These are phyloP conservation scores for Hamiltosporidium magnivora DNA, from an alignment of 371 early-diverging fungal species.

Conservation along the genomic window DNA sequence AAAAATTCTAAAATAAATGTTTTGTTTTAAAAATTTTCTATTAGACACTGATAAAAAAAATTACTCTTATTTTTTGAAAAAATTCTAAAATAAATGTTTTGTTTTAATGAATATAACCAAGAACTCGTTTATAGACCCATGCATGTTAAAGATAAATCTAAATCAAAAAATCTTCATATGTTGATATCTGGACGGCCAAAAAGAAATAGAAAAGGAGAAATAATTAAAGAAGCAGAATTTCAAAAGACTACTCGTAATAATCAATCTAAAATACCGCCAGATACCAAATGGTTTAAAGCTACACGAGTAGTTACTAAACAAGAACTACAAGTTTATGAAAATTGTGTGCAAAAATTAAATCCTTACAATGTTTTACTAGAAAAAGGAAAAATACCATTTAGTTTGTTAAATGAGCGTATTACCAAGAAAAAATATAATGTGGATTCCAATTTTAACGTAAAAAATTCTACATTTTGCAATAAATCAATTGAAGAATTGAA, in stretches of 20 bases:
- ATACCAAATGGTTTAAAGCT: conserved; percentile 89
- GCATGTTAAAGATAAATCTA: not conserved
- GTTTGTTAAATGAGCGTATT: conserved; percentile 65
- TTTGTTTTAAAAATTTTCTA: too few species aligned
- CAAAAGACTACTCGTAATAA: conserved; percentile 68
- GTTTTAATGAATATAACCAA: too few species aligned
- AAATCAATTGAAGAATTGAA: conserved; percentile 75
- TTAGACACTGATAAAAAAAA: too few species aligned
- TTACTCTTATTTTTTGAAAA: too few species aligned
- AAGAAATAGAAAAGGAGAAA: conserved; percentile 71
- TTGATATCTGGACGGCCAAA: conserved; percentile 57
- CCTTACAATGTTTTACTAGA: conserved; percentile 85
- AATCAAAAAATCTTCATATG: not conserved
- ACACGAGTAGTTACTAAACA: conserved; percentile 65
- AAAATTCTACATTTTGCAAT: conserved; percentile 74
- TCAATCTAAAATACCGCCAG: conserved; percentile 67
- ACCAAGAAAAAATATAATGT: conserved; percentile 62
- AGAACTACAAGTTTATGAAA: conserved; percentile 68
- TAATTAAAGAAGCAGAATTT: conserved; percentile 79
- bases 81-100: too few species aligned
- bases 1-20: too few species aligned
- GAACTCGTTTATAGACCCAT: too few species aligned
- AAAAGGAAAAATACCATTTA: conserved; percentile 88
- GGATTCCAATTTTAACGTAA: conserved; percentile 61
- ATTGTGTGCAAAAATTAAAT: conserved; percentile 58